Percentiles rank a stretch among this genome's conserved stretches.
Evolutionary conservation across 139 green algal species (phyloP).

Genomic region (Spirogloea muscicola): DNA sequence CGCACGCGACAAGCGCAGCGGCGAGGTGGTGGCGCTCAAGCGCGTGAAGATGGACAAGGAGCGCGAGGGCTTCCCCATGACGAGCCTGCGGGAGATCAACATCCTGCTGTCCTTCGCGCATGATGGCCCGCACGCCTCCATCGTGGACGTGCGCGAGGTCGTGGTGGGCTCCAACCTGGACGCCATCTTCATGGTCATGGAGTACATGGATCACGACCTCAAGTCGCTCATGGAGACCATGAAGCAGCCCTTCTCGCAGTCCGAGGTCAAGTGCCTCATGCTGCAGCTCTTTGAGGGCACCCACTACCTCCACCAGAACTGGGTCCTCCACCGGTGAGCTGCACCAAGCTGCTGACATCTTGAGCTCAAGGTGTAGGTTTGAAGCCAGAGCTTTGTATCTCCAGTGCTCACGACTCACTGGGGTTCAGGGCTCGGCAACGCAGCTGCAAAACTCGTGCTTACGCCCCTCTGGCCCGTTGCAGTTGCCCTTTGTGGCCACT

Average conservation of each 20-base stretch:
- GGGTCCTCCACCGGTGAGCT: constrained; percentile 77
- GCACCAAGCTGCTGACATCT: not conserved
- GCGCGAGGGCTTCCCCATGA: constrained; percentile 92
- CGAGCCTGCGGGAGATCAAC: constrained; percentile 91
- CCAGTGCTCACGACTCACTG: not conserved
- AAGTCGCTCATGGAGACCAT: constrained; percentile 71
- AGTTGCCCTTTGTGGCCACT: not conserved
- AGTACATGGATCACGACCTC: constrained; percentile 96
- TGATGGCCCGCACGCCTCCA: constrained; percentile 93
- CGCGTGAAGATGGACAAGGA: constrained; percentile 94
- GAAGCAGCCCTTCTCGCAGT: constrained; percentile 60
- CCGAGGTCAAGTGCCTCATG: constrained; percentile 81
- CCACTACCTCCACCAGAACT: constrained; percentile 86
- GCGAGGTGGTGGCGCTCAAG: constrained; percentile 83
- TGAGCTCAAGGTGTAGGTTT: not conserved
- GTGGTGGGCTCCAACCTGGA: constrained; percentile 51
- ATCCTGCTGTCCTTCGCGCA: constrained; percentile 84
- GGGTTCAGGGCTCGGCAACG: not conserved
- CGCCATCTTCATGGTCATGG: constrained; percentile 95
- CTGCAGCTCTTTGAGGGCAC: constrained; percentile 81
- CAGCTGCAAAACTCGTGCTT: not conserved
- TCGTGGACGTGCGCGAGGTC: constrained; percentile 95
- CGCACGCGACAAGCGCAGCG: constrained; percentile 68
- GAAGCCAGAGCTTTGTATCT: not conserved
- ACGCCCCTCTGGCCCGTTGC: not conserved